Conservation (phyloP, 2,329 filamentous ascomycete species). For the Monilinia laxa region DNA sequence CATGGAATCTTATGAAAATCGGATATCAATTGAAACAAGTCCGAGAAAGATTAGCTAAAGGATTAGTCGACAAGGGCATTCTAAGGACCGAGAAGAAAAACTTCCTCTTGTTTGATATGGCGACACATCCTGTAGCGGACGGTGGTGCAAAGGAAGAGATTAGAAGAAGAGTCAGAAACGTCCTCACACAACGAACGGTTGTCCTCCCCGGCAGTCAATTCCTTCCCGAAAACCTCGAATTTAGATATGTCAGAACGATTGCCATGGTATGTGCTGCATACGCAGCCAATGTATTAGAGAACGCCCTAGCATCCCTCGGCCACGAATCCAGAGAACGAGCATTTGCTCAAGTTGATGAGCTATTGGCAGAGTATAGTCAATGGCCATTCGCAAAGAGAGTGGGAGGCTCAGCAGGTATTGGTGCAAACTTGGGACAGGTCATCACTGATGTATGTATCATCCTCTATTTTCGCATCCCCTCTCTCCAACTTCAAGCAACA, state of each 20-base stretch:
- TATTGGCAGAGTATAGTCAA: slow-evolving; percentile 94
- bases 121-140: slow-evolving; percentile 94
- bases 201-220: slow-evolving; percentile 85
- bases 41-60: slow-evolving; percentile 93
- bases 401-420: slow-evolving; percentile 75
- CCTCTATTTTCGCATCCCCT: slow-evolving; percentile 28
- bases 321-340: slow-evolving; percentile 93
- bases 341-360: slow-evolving; percentile 94
- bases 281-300: slow-evolving; percentile 96
- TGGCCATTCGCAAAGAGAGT: slow-evolving; percentile 89
- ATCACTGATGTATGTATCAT: slow-evolving; percentile 63
- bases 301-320: slow-evolving; percentile 88
- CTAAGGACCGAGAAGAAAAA: slow-evolving; percentile 98
- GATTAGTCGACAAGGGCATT: slow-evolving; percentile 97
- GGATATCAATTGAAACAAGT: slow-evolving; percentile 99
- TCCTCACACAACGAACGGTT: slow-evolving; percentile 90
- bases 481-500: slow-evolving; percentile 4
- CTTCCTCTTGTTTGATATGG: slow-evolving; percentile 99
- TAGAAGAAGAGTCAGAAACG: slow-evolving; percentile 83
- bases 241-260: slow-evolving; percentile 87
- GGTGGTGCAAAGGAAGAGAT: slow-evolving; percentile 98
- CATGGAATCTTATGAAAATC: slow-evolving; percentile 99
- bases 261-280: slow-evolving; percentile 98
- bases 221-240: slow-evolving; percentile 90
- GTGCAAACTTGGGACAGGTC: slow-evolving; percentile 85